Conservation (phyloP, 2,329 filamentous ascomycete species). For the Microdochium bolleyi region DNA sequence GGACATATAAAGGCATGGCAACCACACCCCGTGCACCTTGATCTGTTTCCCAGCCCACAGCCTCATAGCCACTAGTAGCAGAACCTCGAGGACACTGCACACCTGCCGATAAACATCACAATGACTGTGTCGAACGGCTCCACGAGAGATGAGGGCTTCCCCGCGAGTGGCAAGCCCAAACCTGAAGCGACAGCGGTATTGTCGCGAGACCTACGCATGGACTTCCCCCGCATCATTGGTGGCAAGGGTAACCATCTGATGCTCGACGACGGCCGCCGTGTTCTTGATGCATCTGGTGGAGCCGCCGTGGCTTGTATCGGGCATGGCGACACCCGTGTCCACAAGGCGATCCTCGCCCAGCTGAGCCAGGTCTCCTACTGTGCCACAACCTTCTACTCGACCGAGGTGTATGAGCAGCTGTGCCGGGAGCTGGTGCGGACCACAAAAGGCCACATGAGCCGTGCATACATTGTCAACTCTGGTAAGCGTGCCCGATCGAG, state of each 20-base stretch:
- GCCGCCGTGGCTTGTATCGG: conserved; percentile 37
- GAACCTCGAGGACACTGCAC: neutral
- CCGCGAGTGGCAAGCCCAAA: neutral
- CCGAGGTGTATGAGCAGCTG: conserved; percentile 11
- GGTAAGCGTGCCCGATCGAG: conserved; percentile 13
- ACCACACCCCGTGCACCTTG: too few species aligned
- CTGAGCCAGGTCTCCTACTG: conserved; percentile 32
- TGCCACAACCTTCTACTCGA: conserved; percentile 12
- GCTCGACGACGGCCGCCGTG: conserved; percentile 28
- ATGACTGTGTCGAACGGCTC: neutral
- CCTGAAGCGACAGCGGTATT: conserved; percentile 19
- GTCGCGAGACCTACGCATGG: conserved; percentile 24
- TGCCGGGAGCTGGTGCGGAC: conserved; percentile 19
- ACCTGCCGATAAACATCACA: neutral
- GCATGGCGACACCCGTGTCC: conserved; percentile 31
- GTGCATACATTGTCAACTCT: conserved; percentile 24
- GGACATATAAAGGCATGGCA: too few species aligned
- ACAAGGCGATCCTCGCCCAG: conserved; percentile 29
- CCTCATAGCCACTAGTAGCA: neutral
- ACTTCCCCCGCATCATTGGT: conserved; percentile 21
- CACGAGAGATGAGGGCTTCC: neutral
- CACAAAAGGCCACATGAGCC: conserved; percentile 22
- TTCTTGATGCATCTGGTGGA: conserved; percentile 37
- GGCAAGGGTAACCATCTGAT: conserved; percentile 29
- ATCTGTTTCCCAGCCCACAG: too few species aligned